Evolutionary conservation across 1,284 basidiomycete species (phyloP).

Genomic region (Rugosomyces carneus): DNA sequence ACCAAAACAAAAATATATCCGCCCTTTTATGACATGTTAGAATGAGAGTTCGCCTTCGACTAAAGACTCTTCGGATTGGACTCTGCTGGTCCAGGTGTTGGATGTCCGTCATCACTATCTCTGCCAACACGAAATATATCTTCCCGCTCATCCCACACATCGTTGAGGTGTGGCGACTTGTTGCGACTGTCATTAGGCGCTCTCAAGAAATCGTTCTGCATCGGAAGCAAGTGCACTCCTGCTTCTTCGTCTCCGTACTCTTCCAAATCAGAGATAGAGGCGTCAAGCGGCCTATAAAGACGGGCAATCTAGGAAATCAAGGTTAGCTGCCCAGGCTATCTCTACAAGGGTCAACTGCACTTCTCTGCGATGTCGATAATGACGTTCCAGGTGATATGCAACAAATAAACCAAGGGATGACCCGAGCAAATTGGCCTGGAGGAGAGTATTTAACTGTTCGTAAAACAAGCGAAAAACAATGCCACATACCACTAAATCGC

Average conservation of each 20-base stretch:
- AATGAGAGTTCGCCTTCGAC: constrained; percentile 9
- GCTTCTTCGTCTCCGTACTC: constrained; percentile 41
- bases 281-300: constrained; percentile 64
- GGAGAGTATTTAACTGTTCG: constrained; percentile 5
- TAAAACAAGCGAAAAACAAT: constrained; percentile 7
- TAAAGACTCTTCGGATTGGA: background rate
- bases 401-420: constrained; percentile 65
- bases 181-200: constrained; percentile 16
- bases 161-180: constrained; percentile 37
- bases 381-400: constrained; percentile 62
- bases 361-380: constrained; percentile 73
- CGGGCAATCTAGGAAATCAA: constrained; percentile 52
- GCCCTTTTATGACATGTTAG: constrained; percentile 12
- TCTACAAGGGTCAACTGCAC: constrained; percentile 28
- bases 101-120: constrained; percentile 50
- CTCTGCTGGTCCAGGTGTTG: constrained; percentile 13
- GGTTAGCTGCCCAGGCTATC: background rate
- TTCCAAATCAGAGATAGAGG: constrained; percentile 46
- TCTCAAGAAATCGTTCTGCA: constrained; percentile 27
- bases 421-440: constrained; percentile 78
- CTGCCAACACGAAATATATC: constrained; percentile 68
- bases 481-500: constrained; percentile 55
- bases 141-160: constrained; percentile 76
- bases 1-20: background rate
- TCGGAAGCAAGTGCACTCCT: constrained; percentile 55